Evolutionary conservation across 768 basidiomycete species (phyloP), one percentile per base, ranked within the genome.

Genomic region (Pilatotrama ljubarskyi): DNA sequence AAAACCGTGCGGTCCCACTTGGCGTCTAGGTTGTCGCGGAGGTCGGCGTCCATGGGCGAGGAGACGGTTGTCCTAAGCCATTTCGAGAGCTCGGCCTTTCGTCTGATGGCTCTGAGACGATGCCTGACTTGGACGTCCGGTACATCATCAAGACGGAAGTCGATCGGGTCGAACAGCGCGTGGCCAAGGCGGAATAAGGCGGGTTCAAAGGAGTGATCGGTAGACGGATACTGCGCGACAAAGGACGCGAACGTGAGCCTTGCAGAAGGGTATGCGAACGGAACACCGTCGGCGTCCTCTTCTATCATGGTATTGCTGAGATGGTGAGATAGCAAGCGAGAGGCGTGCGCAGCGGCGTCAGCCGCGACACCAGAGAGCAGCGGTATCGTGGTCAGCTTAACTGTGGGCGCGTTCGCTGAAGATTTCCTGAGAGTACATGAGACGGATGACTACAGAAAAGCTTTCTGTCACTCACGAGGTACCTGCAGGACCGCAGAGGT

Each of bases 91-190:
- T 87, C 88, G 20, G 84, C 80, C 68, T 92, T 91, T 26, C 95
- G 83, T 49, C 90, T 84, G 15, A 98, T 71, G 22, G 82, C 73
- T 29, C 70, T 69, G 25, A 91, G 75, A 14, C 86, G 84, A 64
- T 85, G 80, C 22, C 84, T 80, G 40, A 90, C 77, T 55, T 90
- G 86, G 8, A 81, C 80, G 2, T 84, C 79, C 41, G 85, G 78
- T 7, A 78, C 74, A 20, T 74, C 75, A 20, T 78, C 80, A 0
- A 95, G 76, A 15, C 77, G 77, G 29, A 91, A 82, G 62, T 90
- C 82, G 48, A 96, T 82, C 18, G 83, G 82, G 73, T 98, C 97
- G 69, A 98, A 99, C 0, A 99, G 78, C 0, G 92, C 91, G 18
- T 82, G 82, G 2, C 92, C 95, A 0, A 98, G 84, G n/a, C 90